Evolutionary conservation across 495 filamentous ascomycete species (phyloP), one percentile per base, ranked within the genome.

Genomic region (Aspergillus wentii): DNA sequence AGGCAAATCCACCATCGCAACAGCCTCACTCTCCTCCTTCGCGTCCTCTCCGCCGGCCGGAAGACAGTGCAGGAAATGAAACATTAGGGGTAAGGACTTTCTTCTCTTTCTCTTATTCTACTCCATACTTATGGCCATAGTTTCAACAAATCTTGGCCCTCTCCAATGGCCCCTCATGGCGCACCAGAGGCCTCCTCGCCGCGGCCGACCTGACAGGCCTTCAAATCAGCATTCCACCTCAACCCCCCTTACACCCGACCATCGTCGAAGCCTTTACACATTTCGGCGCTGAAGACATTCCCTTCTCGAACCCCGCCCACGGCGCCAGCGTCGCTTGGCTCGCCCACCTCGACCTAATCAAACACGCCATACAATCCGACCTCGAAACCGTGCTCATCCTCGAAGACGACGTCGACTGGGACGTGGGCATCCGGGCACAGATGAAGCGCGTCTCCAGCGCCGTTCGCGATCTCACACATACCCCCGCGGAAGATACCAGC

Each of bases 361-460:
- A 55, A 38, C 47, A 54, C 38, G 40, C 67, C 40, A 43, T 69
- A 20, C 52, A 61, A 17, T 61, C 62, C n/a, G 54, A 53, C 13
- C 38, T 67, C 8, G 59, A 67, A 33, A 71, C 68, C 1, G 62
- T 59, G 0, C 45, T 72, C 19, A 64, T 72, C 26, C 46, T 72
- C 23, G 68, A 72, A 50, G 65, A 69, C 46, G 67, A 71, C 33
- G 62, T 64, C 14, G 68, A 72, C 46, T 72, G 59, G 62, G 67
- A 70, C 40, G 52, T 65, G 18, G 52, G 54, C 4, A 45, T 72
- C 10, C 52, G 55, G 6, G 52, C 50, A 15, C 37, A 46, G 33
- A 38, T 54, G 35, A 23, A 31, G 8, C 34, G 14, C 1, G 28
- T 57, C 21, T 38, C 46, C 17, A 26, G 14, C 3, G 26, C 26